A percentile compares a stretch with the other conserved stretches of the same genome.
Conservation (phyloP, 768 basidiomycete genomes). For the Podaxis rugospora region DNA sequence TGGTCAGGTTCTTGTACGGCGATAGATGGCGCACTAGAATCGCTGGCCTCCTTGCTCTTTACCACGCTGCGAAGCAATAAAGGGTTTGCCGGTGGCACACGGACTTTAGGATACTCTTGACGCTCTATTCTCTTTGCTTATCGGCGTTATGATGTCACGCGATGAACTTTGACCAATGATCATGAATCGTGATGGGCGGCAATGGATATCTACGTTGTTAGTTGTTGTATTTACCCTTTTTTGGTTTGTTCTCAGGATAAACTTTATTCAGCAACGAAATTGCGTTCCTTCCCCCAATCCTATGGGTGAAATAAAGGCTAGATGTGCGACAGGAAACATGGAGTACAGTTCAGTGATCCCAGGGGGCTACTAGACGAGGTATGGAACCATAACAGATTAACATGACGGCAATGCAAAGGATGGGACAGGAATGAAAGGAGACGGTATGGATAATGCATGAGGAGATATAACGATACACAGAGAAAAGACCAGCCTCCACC, state of each 20-base stretch:
- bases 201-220: slow-evolving; percentile 1
- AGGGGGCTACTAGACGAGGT: neutral
- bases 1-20: slow-evolving; percentile 49
- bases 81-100: neutral
- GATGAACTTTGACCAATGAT: neutral
- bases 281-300: neutral
- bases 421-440: neutral
- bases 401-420: neutral
- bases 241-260: neutral
- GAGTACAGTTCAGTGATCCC: neutral
- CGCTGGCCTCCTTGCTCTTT: slow-evolving; percentile 35
- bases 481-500: neutral
- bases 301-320: neutral
- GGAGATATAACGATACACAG: neutral
- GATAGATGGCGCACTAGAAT: slow-evolving; percentile 47
- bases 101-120: neutral
- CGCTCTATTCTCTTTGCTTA: neutral
- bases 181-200: neutral
- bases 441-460: neutral
- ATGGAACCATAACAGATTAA: neutral
- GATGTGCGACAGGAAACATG: neutral
- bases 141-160: neutral
- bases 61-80: slow-evolving; percentile 30
- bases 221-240: slow-evolving; percentile 7
- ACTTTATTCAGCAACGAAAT: neutral